Evolutionary conservation across 192 early-diverging fungal species (phyloP).

Genomic region (Phycomyces blakesleeanus): DNA sequence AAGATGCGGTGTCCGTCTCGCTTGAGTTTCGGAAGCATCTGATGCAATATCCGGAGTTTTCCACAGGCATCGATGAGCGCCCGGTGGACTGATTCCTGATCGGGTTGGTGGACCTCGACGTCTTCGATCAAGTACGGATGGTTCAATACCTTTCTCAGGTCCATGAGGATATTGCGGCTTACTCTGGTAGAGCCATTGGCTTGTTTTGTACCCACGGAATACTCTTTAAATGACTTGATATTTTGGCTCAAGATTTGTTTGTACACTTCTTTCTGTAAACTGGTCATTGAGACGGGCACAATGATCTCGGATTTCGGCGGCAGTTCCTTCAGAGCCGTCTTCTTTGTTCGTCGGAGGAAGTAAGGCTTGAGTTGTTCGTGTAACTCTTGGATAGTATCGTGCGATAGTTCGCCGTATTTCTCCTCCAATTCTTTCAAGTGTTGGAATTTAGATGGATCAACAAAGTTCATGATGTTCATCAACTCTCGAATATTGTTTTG

Average conservation of each 20-base stretch:
- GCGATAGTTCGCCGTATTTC: slow-evolving; percentile 50
- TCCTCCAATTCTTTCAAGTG: slow-evolving; percentile 54
- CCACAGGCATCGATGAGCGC: slow-evolving; percentile 61
- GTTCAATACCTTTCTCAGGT: slow-evolving; percentile 63
- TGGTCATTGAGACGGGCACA: slow-evolving; percentile 66
- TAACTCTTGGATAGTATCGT: slow-evolving; percentile 57
- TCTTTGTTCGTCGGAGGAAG: slow-evolving; percentile 70
- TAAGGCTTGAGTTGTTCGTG: slow-evolving; percentile 64
- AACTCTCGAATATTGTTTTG: slow-evolving; percentile 73
- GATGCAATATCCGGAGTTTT: slow-evolving; percentile 61
- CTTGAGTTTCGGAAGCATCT: slow-evolving; percentile 65
- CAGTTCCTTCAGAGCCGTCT: slow-evolving; percentile 49
- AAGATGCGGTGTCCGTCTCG: slow-evolving; percentile 61
- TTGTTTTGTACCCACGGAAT: background rate
- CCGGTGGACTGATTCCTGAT: slow-evolving; percentile 39
- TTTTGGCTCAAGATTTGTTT: slow-evolving; percentile 58
- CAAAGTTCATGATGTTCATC: slow-evolving; percentile 68
- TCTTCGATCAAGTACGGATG: slow-evolving; percentile 67
- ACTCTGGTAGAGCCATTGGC: background rate
- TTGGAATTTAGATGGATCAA: slow-evolving; percentile 58
- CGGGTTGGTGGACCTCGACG: slow-evolving; percentile 41
- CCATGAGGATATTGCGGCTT: slow-evolving; percentile 55
- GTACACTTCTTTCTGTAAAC: slow-evolving; percentile 67
- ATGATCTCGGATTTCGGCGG: slow-evolving; percentile 69
- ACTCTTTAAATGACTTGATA: slow-evolving; percentile 31